Conservation (phyloP, 768 basidiomycete species). For the Rhodotorula paludigena region DNA sequence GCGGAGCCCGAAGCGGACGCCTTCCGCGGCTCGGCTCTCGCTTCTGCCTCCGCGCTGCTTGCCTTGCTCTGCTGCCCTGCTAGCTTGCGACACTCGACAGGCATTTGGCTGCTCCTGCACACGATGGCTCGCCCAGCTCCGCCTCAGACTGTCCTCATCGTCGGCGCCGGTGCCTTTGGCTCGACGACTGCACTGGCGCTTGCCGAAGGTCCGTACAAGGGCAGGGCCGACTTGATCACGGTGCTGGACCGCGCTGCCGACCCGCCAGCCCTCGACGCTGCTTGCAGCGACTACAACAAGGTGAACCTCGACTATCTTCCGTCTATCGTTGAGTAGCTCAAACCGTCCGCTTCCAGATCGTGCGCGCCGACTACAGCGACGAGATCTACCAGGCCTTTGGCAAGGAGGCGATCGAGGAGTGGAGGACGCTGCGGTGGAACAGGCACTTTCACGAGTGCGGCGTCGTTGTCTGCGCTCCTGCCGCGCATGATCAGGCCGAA, state of each 20-base stretch:
- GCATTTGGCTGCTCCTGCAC: too few species aligned
- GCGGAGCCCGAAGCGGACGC: too few species aligned
- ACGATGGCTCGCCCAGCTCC: too few species aligned
- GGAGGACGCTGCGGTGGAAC: constrained; percentile 44
- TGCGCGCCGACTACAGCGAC: constrained; percentile 45
- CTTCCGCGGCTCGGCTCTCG: too few species aligned
- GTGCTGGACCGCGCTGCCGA: constrained; percentile 41
- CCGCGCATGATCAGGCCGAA: constrained; percentile 1
- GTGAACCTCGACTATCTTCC: background rate
- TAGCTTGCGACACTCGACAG: too few species aligned
- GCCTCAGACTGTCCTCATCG: constrained; percentile 23
- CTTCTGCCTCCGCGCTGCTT: too few species aligned
- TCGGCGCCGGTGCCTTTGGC: constrained; percentile 43
- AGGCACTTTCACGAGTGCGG: constrained; percentile 42
- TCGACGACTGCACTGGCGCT: constrained; percentile 39
- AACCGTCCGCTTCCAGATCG: background rate
- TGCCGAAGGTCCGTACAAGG: constrained; percentile 31
- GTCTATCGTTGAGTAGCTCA: background rate
- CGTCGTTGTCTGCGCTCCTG: background rate
- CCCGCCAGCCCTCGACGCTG: constrained; percentile 44
- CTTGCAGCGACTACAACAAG: constrained; percentile 46
- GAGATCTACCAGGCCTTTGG: constrained; percentile 43
- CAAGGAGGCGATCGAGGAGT: constrained; percentile 45
- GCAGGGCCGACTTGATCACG: constrained; percentile 32
- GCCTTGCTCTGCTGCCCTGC: too few species aligned